Base-by-base conservation (phyloP, 768 basidiomycete species). In the Rhodocollybia butyracea region DNA sequence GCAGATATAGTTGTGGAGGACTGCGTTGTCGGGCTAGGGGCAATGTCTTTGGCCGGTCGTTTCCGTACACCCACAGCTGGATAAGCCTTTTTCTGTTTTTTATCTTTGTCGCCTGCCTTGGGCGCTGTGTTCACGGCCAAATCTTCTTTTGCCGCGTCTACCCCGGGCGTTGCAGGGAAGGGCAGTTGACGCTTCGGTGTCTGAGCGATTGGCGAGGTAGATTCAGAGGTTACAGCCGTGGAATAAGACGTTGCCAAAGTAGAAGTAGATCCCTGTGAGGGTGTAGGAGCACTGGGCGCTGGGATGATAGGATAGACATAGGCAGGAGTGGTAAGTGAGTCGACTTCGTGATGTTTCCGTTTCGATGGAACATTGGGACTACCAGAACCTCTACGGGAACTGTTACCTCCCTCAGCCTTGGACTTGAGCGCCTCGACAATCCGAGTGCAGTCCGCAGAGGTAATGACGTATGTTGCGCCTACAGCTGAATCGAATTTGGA, bases 311-410 rank as follows among this genome's bases (percentile, higher is more conserved):
- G 53, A 54, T 54, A 54, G 7, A 54, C 53, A 36, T 54, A 54
- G 21, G 42, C 53, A 43, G 53, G 41, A 32, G 24, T 26, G 8
- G 53, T 8, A 7, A 19, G 27, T 4, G 41, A n/a, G 31, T 76
- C 74, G 13, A 70, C 64, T 51, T 78, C 75, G 19, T 66, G 66
- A 8, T 68, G 73, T 59, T 80, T 81, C 47, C 79, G 63, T 66
- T 81, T 81, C 59, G 1, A 57, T 52, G 42, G 51, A 5, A 41
- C 51, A 12, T 41, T 66, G 56, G 54, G 55, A 53, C 47, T 46
- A 1, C 60, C 59, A 19, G 62, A 29, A 13, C 58, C 36, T 36
- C 27, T 54, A 34, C 40, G 22, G 17, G 56, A 47, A 40, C 38
- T 31, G 46, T 24, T 40, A 21, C 48, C 54, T 8, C 36, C 39